A percentile compares a stretch with the other conserved stretches of the same genome.
Conservation (phyloP, 2,329 filamentous ascomycete genomes). For the Elsinoe necatrix region DNA sequence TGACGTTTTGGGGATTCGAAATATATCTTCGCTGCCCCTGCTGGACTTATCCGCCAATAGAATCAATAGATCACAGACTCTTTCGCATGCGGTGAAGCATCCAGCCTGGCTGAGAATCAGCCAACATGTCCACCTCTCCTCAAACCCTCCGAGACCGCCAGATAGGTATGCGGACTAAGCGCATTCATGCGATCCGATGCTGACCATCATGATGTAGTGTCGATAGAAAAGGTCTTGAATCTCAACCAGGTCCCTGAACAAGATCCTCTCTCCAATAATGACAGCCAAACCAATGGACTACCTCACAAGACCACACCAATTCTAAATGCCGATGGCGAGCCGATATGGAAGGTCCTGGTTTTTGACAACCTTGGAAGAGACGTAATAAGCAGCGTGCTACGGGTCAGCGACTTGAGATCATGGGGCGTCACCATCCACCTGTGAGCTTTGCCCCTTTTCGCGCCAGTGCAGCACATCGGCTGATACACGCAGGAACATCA, state of each 20-base stretch:
- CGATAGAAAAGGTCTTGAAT: slow-evolving; percentile 92
- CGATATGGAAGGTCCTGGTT: slow-evolving; percentile 95
- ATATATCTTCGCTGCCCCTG: no score
- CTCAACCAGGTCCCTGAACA: slow-evolving; percentile 65
- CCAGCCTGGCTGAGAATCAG: slow-evolving; percentile 25
- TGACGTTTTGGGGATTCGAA: no score
- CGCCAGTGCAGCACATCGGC: slow-evolving; percentile 18
- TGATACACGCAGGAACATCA: slow-evolving; percentile 55
- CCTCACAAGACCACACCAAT: slow-evolving; percentile 67
- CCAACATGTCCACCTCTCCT: slow-evolving; percentile 46
- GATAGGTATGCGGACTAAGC: slow-evolving; percentile 48
- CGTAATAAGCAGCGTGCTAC: slow-evolving; percentile 91
- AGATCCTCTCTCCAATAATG: slow-evolving; percentile 50
- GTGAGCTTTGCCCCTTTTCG: slow-evolving; percentile 41
- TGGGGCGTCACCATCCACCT: slow-evolving; percentile 97
- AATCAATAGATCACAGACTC: neutral
- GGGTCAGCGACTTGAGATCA: slow-evolving; percentile 83
- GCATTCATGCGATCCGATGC: slow-evolving; percentile 22
- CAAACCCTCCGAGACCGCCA: slow-evolving; percentile 62
- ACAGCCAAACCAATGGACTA: slow-evolving; percentile 53
- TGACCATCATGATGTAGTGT: slow-evolving; percentile 49
- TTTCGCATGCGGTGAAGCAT: slow-evolving; percentile 23
- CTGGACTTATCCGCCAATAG: no score
- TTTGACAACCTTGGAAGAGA: slow-evolving; percentile 89
- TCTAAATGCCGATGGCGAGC: slow-evolving; percentile 76